Evolutionary conservation across 495 filamentous ascomycete genomes (phyloP).

Genomic region (Aspergillus homomorphus): DNA sequence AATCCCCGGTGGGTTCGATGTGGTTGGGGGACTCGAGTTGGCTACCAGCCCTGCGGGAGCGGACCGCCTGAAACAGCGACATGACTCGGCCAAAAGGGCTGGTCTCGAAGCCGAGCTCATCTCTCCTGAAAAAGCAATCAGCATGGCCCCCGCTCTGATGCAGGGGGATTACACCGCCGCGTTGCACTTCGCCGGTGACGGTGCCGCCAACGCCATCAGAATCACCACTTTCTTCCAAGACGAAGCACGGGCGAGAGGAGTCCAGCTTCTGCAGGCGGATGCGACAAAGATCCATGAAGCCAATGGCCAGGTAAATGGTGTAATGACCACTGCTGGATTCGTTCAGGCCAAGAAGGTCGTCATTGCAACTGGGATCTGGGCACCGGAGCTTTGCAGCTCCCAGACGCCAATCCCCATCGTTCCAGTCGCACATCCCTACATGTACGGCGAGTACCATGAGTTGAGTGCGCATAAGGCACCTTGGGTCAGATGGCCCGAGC

Average conservation of each 20-base stretch:
- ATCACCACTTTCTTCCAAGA: conserved; percentile 29
- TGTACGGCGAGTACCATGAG: conserved; percentile 24
- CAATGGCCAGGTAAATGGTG: conserved; percentile 22
- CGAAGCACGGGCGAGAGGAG: conserved; percentile 22
- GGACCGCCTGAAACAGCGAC: conserved; percentile 22
- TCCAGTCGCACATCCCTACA: conserved; percentile 37
- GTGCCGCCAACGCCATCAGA: conserved; percentile 25
- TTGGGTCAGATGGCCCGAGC: conserved; percentile 33
- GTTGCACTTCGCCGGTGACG: conserved; percentile 29
- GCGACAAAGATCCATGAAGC: conserved; percentile 20
- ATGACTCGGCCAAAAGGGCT: conserved; percentile 17
- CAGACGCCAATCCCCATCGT: conserved; percentile 30
- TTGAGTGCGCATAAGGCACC: conserved; percentile 19
- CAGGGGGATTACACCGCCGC: conserved; percentile 17
- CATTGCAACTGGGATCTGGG: conserved; percentile 35
- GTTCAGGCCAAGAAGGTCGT: conserved; percentile 24
- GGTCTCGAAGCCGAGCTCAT: conserved; percentile 30
- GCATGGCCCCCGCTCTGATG: conserved; percentile 31
- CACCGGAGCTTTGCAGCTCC: conserved; percentile 20
- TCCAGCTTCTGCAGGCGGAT: conserved; percentile 23
- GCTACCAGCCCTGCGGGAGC: conserved; percentile 25
- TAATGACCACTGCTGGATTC: conserved; percentile 17
- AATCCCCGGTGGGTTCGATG: conserved; percentile 28
- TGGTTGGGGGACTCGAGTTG: conserved; percentile 32
- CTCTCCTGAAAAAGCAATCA: conserved; percentile 20